Evolutionary conservation across 345 rosid species (phyloP).

Genomic region (Citrus sp.): DNA sequence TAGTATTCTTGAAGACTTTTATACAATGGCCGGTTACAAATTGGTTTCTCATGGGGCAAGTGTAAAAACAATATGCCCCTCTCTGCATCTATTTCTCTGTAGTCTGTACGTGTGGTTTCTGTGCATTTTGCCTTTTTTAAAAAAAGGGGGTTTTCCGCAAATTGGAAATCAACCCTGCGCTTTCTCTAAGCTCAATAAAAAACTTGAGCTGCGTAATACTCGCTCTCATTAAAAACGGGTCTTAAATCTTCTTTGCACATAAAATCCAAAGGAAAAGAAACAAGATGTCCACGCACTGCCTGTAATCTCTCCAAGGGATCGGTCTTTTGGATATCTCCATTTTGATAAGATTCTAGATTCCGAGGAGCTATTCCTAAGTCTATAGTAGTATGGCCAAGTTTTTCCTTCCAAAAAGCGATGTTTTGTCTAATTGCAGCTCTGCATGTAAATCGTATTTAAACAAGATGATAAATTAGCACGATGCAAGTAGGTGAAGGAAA

Average conservation of each 20-base stretch:
- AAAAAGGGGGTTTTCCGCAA: background rate
- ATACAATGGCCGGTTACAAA: constrained; percentile 1
- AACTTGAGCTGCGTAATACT: constrained; percentile 94
- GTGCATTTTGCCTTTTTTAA: no score
- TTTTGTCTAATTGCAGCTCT: constrained; percentile 68
- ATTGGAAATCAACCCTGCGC: background rate
- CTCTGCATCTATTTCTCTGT: background rate
- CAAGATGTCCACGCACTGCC: constrained; percentile 77
- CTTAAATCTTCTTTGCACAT: constrained; percentile 92
- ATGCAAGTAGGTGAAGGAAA: background rate
- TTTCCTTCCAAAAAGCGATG: constrained; percentile 67
- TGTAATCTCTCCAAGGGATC: constrained; percentile 70
- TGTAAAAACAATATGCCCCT: background rate
- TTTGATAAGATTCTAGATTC: constrained; percentile 60
- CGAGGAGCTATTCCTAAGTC: constrained; percentile 87
- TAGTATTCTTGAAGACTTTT: background rate
- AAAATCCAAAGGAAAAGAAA: constrained; percentile 90
- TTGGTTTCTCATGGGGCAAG: background rate
- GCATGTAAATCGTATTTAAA: constrained; percentile 15
- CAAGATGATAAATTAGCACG: background rate
- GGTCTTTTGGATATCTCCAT: constrained; percentile 52
- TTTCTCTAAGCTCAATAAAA: constrained; percentile 45
- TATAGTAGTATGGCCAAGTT: constrained; percentile 77
- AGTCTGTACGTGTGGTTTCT: background rate
- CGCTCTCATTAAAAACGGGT: constrained; percentile 92